phyloP scores from a whole-genome alignment of 352 stramenopile genomes.

The Halophytophthora polymorphica region DNA sequence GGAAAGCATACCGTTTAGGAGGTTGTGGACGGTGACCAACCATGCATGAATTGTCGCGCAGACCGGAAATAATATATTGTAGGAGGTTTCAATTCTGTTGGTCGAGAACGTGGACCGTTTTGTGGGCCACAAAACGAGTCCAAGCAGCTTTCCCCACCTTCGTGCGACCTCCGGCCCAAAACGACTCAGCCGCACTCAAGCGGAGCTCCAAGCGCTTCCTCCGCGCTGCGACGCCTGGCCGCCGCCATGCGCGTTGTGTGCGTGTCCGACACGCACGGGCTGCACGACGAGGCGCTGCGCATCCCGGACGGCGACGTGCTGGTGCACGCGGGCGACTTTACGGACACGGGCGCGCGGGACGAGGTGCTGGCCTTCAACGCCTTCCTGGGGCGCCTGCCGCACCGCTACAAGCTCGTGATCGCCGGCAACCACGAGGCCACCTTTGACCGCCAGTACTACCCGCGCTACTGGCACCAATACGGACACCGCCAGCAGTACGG shows the following conservation, averaged over 20 bases:
- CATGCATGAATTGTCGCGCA: no score
- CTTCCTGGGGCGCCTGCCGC: slow-evolving; percentile 63
- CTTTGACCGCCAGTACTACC: slow-evolving; percentile 71
- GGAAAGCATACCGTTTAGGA: no score
- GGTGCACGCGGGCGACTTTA: slow-evolving; percentile 90
- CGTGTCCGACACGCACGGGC: slow-evolving; percentile 74
- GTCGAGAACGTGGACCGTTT: no score
- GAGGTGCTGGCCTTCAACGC: slow-evolving; percentile 70
- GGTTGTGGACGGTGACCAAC: no score
- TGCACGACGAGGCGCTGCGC: slow-evolving; percentile 63
- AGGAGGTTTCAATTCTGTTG: no score
- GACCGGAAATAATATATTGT: no score
- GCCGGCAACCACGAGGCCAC: slow-evolving; percentile 84
- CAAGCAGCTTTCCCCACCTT: no score
- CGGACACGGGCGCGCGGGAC: slow-evolving; percentile 59
- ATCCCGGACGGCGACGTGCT: slow-evolving; percentile 81
- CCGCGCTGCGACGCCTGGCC: no score
- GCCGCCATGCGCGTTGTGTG: slow-evolving; percentile 67
- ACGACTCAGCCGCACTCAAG: not conserved
- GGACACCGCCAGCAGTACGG: slow-evolving; percentile 60
- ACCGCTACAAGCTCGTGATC: slow-evolving; percentile 77
- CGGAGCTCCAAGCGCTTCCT: no score
- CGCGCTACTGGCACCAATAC: slow-evolving; percentile 67
- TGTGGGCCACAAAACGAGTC: no score
- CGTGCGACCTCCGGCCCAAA: not conserved